A percentile compares a stretch with the other conserved stretches of the same genome.
Conservation (phyloP, 2,329 filamentous ascomycete genomes). For the Seiridium cupressi region DNA sequence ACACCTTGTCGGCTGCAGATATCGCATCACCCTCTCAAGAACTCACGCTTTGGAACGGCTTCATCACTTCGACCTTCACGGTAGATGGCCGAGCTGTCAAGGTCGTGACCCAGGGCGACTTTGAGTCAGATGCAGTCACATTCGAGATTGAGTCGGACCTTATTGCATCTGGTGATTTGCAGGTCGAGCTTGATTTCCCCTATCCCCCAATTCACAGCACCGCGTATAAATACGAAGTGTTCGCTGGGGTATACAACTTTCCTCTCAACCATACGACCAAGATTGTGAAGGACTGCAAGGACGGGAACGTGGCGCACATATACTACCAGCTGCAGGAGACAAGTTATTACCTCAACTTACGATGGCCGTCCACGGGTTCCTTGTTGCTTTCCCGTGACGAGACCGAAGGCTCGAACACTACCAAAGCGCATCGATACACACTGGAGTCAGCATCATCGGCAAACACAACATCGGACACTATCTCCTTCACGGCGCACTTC, state of each 20-base stretch:
- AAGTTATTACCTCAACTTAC: constrained; percentile 37
- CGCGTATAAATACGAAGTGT: constrained; percentile 43
- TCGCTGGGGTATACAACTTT: constrained; percentile 38
- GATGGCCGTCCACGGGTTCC: constrained; percentile 23
- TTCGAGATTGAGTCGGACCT: constrained; percentile 35
- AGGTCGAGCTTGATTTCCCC: constrained; percentile 40
- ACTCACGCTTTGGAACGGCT: constrained; percentile 35
- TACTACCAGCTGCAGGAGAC: constrained; percentile 35
- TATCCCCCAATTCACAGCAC: constrained; percentile 37
- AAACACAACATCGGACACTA: neutral
- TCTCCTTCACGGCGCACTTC: constrained; percentile 34
- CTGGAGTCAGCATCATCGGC: constrained; percentile 16
- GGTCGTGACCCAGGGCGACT: constrained; percentile 35
- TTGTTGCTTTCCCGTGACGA: constrained; percentile 23
- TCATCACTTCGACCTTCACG: constrained; percentile 36
- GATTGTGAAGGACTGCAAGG: constrained; percentile 7
- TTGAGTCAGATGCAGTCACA: constrained; percentile 34
- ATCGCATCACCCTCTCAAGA: constrained; percentile 31
- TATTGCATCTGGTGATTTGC: constrained; percentile 28
- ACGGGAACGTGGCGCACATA: constrained; percentile 25
- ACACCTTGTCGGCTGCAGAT: constrained; percentile 24
- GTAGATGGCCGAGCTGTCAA: constrained; percentile 27
- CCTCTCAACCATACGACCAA: constrained; percentile 33
- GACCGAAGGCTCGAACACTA: constrained; percentile 17
- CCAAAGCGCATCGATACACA: constrained; percentile 31